These are phyloP conservation scores for Bruguiera hainesii DNA, from an alignment of 441 rosid genomes.

Conservation along the genomic window DNA sequence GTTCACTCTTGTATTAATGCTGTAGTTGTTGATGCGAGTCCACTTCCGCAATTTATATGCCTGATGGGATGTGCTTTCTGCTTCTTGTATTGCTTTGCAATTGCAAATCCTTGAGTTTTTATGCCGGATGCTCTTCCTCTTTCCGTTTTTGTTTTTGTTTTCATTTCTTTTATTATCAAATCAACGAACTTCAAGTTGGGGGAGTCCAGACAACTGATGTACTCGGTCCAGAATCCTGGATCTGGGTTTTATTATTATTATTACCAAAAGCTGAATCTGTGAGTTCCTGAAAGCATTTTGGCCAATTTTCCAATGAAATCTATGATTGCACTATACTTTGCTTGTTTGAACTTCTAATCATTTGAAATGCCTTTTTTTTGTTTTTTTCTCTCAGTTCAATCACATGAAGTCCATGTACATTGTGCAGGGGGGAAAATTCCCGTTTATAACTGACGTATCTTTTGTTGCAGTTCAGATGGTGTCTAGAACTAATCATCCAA, in stretches of 20 bases:
- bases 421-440: not conserved
- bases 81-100: not conserved
- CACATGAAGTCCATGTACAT: too few relatives aligned
- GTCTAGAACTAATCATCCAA: slow-evolving; percentile 19
- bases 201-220: too few relatives aligned
- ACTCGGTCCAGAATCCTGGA: too few relatives aligned
- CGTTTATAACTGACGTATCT: not conserved
- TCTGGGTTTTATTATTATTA: too few relatives aligned
- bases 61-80: not conserved
- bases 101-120: not conserved
- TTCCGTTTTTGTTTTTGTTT: not conserved
- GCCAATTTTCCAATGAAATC: too few relatives aligned
- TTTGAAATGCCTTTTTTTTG: too few relatives aligned
- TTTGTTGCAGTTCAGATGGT: slow-evolving; percentile 31
- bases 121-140: not conserved
- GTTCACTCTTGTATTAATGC: not conserved
- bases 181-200: not conserved
- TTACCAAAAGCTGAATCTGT: too few relatives aligned
- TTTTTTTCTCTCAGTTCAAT: too few relatives aligned
- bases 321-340: too few relatives aligned
- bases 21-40: slow-evolving; percentile 2
- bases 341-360: too few relatives aligned
- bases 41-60: not conserved
- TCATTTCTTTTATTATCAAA: not conserved
- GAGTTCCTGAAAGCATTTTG: too few relatives aligned